Conservation (phyloP, 140 eudicot species). For the Senecio squalidus region DNA sequence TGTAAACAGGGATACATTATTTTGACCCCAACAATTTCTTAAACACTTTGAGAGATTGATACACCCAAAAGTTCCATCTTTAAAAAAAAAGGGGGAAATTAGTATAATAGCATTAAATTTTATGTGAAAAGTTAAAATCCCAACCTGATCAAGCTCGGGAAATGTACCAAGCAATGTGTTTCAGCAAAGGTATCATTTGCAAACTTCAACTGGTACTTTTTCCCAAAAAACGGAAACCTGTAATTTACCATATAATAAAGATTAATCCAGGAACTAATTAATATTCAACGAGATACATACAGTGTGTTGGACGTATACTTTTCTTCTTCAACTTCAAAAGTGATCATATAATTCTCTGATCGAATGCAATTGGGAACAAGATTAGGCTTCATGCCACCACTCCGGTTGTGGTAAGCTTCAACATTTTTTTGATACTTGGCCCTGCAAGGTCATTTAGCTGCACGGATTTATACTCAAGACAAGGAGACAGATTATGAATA, state of each 20-base stretch:
- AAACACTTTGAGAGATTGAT: background rate
- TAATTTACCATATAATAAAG: conserved; percentile 1
- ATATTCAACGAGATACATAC: background rate
- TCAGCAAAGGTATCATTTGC: conserved; percentile 73
- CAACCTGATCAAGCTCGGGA: conserved; percentile 91
- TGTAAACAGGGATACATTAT: too few species aligned
- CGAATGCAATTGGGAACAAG: conserved; percentile 92
- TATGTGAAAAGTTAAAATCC: conserved; percentile 6
- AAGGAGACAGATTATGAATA: background rate
- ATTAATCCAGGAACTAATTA: background rate
- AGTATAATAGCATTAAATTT: background rate
- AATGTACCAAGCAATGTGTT: conserved; percentile 89
- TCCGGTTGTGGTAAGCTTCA: conserved; percentile 87
- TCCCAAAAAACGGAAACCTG: conserved; percentile 94
- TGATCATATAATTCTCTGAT: conserved; percentile 93
- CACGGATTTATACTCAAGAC: background rate
- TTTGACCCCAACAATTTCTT: background rate
- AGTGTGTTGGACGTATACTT: conserved; percentile 43
- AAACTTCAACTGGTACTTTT: conserved; percentile 90
- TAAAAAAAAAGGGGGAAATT: background rate
- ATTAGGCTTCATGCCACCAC: conserved; percentile 73
- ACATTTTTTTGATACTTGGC: conserved; percentile 98
- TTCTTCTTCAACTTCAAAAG: conserved; percentile 98
- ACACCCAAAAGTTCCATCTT: too few species aligned
- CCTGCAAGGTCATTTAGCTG: conserved; percentile 39